phyloP scores from a whole-genome alignment of 176 grass and related monocot species.

The Zoysia pacifica region DNA sequence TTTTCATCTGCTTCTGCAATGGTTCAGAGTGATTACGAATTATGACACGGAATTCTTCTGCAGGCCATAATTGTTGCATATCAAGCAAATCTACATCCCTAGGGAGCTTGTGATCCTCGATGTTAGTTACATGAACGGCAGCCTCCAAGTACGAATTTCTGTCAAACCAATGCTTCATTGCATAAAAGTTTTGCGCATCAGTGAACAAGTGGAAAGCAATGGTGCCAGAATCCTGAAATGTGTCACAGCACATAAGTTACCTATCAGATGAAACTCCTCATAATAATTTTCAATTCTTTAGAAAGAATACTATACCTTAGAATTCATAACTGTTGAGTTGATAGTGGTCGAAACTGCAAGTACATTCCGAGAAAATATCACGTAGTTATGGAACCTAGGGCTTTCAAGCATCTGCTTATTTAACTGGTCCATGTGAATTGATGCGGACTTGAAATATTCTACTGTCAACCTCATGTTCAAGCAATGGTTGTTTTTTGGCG shows the following conservation, averaged over 20 bases:
- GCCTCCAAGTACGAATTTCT: constrained; percentile 74
- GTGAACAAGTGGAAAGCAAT: constrained; percentile 78
- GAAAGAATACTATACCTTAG: constrained; percentile 51
- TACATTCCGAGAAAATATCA: constrained; percentile 70
- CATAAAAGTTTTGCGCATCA: constrained; percentile 72
- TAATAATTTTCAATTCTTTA: constrained; percentile 3
- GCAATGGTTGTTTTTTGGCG: constrained; percentile 82
- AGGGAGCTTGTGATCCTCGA: constrained; percentile 50
- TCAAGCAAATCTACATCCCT: constrained; percentile 30
- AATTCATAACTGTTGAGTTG: constrained; percentile 73
- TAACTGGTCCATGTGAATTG: constrained; percentile 8
- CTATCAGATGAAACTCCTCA: background rate
- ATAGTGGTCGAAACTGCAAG: constrained; percentile 78
- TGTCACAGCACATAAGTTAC: constrained; percentile 22
- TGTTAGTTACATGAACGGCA: constrained; percentile 59
- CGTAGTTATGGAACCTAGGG: constrained; percentile 55
- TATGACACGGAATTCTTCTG: constrained; percentile 79
- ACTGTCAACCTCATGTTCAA: constrained; percentile 80
- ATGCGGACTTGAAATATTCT: constrained; percentile 74
- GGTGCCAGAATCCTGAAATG: constrained; percentile 65
- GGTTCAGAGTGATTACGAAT: constrained; percentile 45
- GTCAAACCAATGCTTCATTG: constrained; percentile 79
- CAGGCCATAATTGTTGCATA: constrained; percentile 49
- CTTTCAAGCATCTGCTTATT: constrained; percentile 48
- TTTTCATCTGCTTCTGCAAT: constrained; percentile 50